Percentiles rank a stretch among this genome's conserved stretches.
These are phyloP conservation scores for Myxozyma mucilagina DNA, from an alignment of 805 yeast genomes.

Conservation along the genomic window DNA sequence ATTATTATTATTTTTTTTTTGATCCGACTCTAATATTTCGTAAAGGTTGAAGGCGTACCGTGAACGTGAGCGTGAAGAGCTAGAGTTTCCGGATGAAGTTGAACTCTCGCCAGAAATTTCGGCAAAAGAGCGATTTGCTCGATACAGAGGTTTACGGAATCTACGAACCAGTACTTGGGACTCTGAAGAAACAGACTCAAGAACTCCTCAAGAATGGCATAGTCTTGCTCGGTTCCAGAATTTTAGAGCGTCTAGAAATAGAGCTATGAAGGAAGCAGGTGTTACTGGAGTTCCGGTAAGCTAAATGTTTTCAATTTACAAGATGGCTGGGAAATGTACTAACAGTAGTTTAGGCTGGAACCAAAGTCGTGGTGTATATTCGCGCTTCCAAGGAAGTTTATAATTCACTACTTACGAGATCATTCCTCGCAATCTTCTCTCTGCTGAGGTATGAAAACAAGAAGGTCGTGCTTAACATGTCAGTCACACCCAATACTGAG, in stretches of 20 bases:
- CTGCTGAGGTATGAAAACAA: slow-evolving; percentile 85
- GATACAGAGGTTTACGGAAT: slow-evolving; percentile 86
- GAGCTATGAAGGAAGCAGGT: slow-evolving; percentile 59
- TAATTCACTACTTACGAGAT: slow-evolving; percentile 51
- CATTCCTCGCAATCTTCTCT: slow-evolving; percentile 68
- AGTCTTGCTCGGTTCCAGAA: slow-evolving; percentile 72
- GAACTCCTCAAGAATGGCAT: slow-evolving; percentile 76
- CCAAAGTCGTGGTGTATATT: slow-evolving; percentile 58
- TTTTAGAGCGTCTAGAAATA: slow-evolving; percentile 73
- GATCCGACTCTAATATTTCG: background rate
- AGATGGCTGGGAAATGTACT: slow-evolving; percentile 39
- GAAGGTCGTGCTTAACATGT: slow-evolving; percentile 75
- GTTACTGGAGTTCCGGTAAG: slow-evolving; percentile 35
- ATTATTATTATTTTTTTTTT: background rate
- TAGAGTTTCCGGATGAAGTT: slow-evolving; percentile 94
- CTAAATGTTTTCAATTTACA: slow-evolving; percentile 24
- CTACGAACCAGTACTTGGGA: slow-evolving; percentile 84
- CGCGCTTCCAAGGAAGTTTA: slow-evolving; percentile 54
- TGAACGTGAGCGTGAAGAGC: slow-evolving; percentile 61
- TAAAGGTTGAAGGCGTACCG: slow-evolving; percentile 58
- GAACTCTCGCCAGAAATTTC: slow-evolving; percentile 76
- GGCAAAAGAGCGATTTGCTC: slow-evolving; percentile 69
- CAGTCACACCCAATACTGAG: slow-evolving; percentile 86
- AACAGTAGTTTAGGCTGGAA: slow-evolving; percentile 56
- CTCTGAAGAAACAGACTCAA: slow-evolving; percentile 73